Evolutionary conservation across 2,329 filamentous ascomycete species (phyloP), one percentile per base, ranked within the genome.

Genomic region (Bipolaris bicolor): DNA sequence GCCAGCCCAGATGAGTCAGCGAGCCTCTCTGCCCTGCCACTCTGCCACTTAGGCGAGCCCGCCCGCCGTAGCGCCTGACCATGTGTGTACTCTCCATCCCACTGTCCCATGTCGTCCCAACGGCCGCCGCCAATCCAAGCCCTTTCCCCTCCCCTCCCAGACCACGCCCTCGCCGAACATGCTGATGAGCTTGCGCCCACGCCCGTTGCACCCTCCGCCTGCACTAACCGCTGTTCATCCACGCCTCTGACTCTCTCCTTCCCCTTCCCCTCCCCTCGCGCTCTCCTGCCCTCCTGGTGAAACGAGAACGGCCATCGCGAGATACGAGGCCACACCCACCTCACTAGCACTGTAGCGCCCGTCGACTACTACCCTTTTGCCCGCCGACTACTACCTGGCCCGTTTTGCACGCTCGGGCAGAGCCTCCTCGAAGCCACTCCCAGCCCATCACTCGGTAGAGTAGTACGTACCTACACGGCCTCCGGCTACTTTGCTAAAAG

Each of bases 391-490:
- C 26, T 10, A 10, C 9, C 7, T 29, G 9, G 9, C 26, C 26
- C 26, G 26, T 29, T 29, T 29, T 7, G 26, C 9, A 9, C 9
- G 26, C 26, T 10, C 26, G 26, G 26, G 39, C 39, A 5, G 20
- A 24, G 39, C 39, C 39, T 41, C 20, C 57, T 57, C 57, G 29
- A 60, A 51, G 69, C 69, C 67, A 73, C 62, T 60, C 67, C 62
- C 62, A 73, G 62, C 60, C 70, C 64, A 72, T 29, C 26, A 29
- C 9, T 29, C 26, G 26, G 26, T 29, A 29, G 9, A 29, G 26
- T 29, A 29, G 26, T 29, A 29, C 26, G 26, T 29, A 29, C 26
- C 60, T 55, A 58, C 57, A 66, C 60, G 60, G 65, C 63, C 51
- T 60, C 58, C 60, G 60, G 58, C 64, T 72, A 68, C 62, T 63